phyloP scores from a whole-genome alignment of 1,284 basidiomycete genomes.

The Naganishia cerealis region DNA sequence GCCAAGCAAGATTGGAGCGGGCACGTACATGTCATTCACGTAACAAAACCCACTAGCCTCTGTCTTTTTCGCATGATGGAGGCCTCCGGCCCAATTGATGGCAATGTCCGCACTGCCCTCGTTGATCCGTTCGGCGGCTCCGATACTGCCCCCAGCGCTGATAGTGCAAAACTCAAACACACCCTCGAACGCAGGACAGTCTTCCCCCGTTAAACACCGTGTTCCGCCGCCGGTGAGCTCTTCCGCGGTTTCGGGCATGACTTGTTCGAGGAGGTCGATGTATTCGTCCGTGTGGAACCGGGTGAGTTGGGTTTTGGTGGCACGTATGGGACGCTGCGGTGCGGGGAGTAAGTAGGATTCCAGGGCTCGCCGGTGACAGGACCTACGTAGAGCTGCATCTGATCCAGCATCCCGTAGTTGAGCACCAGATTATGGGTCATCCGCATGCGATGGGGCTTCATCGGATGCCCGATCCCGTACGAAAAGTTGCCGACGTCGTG shows the following conservation, averaged over 20 bases:
- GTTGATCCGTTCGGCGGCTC: slow-evolving; percentile 76
- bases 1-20: slow-evolving; percentile 2
- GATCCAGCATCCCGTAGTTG: slow-evolving; percentile 83
- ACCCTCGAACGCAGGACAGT: slow-evolving; percentile 95
- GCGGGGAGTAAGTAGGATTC: neutral
- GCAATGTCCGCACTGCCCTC: slow-evolving; percentile 83
- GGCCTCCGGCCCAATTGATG: slow-evolving; percentile 96
- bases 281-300: slow-evolving; percentile 98
- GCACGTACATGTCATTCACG: slow-evolving; percentile 71
- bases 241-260: slow-evolving; percentile 83
- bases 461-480: slow-evolving; percentile 83
- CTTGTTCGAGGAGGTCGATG: slow-evolving; percentile 81
- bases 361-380: neutral
- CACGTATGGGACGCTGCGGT: slow-evolving; percentile 71
- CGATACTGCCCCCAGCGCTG: slow-evolving; percentile 89
- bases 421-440: slow-evolving; percentile 89
- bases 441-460: slow-evolving; percentile 92
- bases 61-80: slow-evolving; percentile 96
- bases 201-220: slow-evolving; percentile 84
- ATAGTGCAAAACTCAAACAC: slow-evolving; percentile 97
- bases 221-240: slow-evolving; percentile 79
- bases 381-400: slow-evolving; percentile 85
- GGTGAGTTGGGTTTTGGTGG: slow-evolving; percentile 79
- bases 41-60: slow-evolving; percentile 97
- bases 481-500: slow-evolving; percentile 58